Evolutionary conservation across 225 moss, liverwort and hornwort species (phyloP).

Genomic region (Sphagnum contortum): DNA sequence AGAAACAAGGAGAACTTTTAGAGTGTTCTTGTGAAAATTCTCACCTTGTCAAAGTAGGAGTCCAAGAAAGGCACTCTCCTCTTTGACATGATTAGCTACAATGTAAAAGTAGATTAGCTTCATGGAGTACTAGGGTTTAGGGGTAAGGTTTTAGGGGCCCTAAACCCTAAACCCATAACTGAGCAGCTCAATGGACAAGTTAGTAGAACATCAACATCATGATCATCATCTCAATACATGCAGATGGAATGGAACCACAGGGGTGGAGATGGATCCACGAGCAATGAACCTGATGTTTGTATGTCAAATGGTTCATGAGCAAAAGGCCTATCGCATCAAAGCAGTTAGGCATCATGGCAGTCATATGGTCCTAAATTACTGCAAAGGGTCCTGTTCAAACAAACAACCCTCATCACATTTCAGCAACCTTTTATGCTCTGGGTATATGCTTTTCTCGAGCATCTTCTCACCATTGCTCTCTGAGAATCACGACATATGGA

Average conservation of each 20-base stretch:
- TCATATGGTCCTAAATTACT: slow-evolving; percentile 88
- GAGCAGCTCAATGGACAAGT: too few relatives aligned
- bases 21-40: not conserved
- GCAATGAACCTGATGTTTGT: slow-evolving; percentile 72
- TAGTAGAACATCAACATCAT: too few relatives aligned
- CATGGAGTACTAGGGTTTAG: too few relatives aligned
- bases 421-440: too few relatives aligned
- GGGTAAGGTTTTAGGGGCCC: too few relatives aligned
- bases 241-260: not conserved
- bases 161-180: too few relatives aligned
- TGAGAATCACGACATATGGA: too few relatives aligned
- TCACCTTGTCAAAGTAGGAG: slow-evolving; percentile 40
- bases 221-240: not conserved
- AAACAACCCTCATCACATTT: not conserved
- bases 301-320: slow-evolving; percentile 94
- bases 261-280: not conserved
- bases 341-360: slow-evolving; percentile 76
- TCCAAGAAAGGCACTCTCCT: slow-evolving; percentile 11
- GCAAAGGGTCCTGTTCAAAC: slow-evolving; percentile 68
- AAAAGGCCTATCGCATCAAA: slow-evolving; percentile 97
- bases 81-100: slow-evolving; percentile 97
- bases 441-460: too few relatives aligned
- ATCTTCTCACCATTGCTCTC: too few relatives aligned
- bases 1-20: not conserved
- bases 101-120: not conserved